Conservation (phyloP, 2,329 filamentous ascomycete species). For the Rosellinia necatrix region DNA sequence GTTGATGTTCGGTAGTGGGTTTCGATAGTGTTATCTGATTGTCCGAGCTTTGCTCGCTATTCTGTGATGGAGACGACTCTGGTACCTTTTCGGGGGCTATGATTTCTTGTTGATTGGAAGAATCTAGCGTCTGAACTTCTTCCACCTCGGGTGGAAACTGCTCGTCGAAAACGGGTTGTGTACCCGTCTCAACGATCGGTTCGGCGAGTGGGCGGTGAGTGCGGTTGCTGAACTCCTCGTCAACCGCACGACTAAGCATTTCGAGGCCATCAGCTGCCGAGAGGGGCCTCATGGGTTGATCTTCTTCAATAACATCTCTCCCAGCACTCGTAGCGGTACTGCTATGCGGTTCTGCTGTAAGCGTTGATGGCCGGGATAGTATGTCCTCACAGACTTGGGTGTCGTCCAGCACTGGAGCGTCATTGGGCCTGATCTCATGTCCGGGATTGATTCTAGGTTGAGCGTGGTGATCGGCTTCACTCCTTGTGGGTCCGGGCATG, state of each 20-base stretch:
- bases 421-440: neutral
- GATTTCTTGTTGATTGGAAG: neutral
- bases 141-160: conserved; percentile 1
- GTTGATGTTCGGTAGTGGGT: conserved; percentile 30
- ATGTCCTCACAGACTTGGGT: neutral
- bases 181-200: conserved; percentile 7
- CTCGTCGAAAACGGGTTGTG: conserved; percentile 5
- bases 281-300: conserved; percentile 8
- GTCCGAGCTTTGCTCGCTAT: conserved; percentile 15
- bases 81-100: neutral
- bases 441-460: neutral
- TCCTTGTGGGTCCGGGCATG: neutral
- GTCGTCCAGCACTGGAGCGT: neutral
- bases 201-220: neutral
- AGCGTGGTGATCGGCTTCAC: conserved; percentile 22
- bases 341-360: neutral
- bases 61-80: neutral
- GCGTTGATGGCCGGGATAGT: neutral
- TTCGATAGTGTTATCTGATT: conserved; percentile 21
- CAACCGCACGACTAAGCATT: conserved; percentile 33
- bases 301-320: neutral
- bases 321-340: neutral
- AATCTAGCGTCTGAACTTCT: neutral
- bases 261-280: conserved; percentile 40
- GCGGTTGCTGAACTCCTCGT: conserved; percentile 28